Evolutionary conservation across 345 rosid species (phyloP).

Genomic region (Salix caprea): DNA sequence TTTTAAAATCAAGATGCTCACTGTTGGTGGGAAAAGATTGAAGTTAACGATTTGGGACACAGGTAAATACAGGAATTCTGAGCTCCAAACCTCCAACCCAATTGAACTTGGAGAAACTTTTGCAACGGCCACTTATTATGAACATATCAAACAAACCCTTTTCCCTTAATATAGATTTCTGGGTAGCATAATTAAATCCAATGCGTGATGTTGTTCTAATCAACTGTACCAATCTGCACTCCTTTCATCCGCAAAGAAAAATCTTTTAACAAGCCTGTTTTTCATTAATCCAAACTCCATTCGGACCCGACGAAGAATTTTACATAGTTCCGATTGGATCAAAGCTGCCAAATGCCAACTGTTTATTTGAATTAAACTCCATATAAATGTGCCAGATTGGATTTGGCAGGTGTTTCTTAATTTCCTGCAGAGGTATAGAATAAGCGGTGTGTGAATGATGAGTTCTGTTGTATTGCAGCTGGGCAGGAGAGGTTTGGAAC

Average conservation of each 20-base stretch:
- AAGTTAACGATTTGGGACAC: conserved; percentile 98
- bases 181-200: too few species aligned
- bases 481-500: conserved; percentile 96
- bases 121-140: too few species aligned
- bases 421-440: not conserved
- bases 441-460: not conserved
- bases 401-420: not conserved
- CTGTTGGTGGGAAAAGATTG: conserved; percentile 64
- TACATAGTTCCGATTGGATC: not conserved
- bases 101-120: too few species aligned
- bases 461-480: conserved; percentile 47
- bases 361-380: not conserved
- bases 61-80: conserved; percentile 35
- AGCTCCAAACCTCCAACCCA: too few species aligned
- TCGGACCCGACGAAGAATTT: not conserved
- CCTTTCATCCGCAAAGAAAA: not conserved
- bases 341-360: not conserved
- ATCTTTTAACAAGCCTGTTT: not conserved
- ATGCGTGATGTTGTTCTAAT: too few species aligned
- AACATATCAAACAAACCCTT: too few species aligned
- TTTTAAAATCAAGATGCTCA: conserved; percentile 78
- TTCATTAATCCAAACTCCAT: not conserved
- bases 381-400: not conserved
- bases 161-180: too few species aligned
- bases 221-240: not conserved